These are phyloP conservation scores for Berberis vulgaris DNA, from an alignment of 164 flowering plant species.

Conservation along the genomic window DNA sequence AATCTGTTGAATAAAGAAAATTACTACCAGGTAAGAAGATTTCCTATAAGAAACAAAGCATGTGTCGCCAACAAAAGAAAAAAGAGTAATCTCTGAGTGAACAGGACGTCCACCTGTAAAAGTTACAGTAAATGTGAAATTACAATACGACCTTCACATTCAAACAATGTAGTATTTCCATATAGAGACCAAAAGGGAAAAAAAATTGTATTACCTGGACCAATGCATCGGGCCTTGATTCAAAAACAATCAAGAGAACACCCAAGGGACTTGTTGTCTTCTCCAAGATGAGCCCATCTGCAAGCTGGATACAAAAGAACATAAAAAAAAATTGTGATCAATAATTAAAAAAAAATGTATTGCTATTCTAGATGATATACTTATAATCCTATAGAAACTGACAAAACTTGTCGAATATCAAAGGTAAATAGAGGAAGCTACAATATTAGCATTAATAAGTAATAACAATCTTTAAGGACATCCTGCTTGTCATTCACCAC, in stretches of 20 bases:
- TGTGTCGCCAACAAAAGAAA: too few relatives aligned
- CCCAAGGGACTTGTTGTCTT: slow-evolving; percentile 88
- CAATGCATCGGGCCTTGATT: slow-evolving; percentile 97
- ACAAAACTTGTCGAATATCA: too few relatives aligned
- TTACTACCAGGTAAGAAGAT: neutral
- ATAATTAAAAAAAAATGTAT: neutral
- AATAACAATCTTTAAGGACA: too few relatives aligned
- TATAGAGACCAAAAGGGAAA: too few relatives aligned
- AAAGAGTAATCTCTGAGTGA: too few relatives aligned
- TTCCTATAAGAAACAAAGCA: neutral
- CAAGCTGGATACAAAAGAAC: slow-evolving; percentile 42
- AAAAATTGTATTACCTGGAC: slow-evolving; percentile 60
- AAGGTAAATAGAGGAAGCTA: too few relatives aligned
- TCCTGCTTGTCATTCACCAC: too few relatives aligned
- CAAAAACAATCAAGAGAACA: slow-evolving; percentile 92
- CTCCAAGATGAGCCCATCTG: slow-evolving; percentile 89
- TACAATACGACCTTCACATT: neutral
- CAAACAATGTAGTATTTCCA: neutral
- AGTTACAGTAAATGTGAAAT: too few relatives aligned
- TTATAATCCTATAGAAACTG: too few relatives aligned
- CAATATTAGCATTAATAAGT: too few relatives aligned
- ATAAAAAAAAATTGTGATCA: slow-evolving; percentile 6
- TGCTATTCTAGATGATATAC: too few relatives aligned
- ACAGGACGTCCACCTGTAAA: too few relatives aligned
- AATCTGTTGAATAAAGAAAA: slow-evolving; percentile 41